These are phyloP conservation scores for Gorgonomyces haynaldii DNA, from an alignment of 192 early-diverging fungal genomes.

Conservation along the genomic window DNA sequence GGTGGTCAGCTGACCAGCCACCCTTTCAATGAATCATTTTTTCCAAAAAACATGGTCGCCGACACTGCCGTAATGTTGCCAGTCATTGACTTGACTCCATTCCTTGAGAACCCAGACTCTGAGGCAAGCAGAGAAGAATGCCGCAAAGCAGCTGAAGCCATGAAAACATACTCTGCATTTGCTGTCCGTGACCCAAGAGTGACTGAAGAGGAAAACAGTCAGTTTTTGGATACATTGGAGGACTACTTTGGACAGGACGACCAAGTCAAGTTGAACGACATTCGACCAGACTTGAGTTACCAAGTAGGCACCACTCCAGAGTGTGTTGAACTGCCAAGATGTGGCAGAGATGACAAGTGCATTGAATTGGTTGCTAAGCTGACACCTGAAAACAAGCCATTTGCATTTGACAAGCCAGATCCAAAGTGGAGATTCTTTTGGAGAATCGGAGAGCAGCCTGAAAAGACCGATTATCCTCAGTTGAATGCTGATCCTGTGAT, in stretches of 20 bases:
- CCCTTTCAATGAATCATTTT: too few relatives aligned
- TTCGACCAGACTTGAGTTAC: constrained; percentile 42
- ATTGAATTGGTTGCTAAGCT: constrained; percentile 43
- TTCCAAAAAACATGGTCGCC: too few relatives aligned
- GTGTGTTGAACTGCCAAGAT: constrained; percentile 53
- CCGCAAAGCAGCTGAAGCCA: constrained; percentile 45
- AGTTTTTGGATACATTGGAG: constrained; percentile 53
- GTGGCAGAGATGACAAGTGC: constrained; percentile 48
- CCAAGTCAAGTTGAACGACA: constrained; percentile 52
- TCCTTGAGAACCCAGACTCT: constrained; percentile 39
- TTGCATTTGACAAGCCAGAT: constrained; percentile 41
- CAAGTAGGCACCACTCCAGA: constrained; percentile 54
- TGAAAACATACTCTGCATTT: constrained; percentile 51
- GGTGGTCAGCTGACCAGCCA: constrained; percentile 20
- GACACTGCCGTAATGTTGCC: constrained; percentile 16
- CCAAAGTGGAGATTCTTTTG: constrained; percentile 69
- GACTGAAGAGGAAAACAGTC: constrained; percentile 29
- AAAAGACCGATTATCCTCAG: constrained; percentile 42
- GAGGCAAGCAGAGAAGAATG: constrained; percentile 40
- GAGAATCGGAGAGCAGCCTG: constrained; percentile 46
- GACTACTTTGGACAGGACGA: constrained; percentile 55
- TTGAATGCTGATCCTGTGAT: constrained; percentile 54
- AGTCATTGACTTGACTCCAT: constrained; percentile 46
- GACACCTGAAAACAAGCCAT: constrained; percentile 40
- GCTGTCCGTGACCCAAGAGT: constrained; percentile 59